Base-by-base conservation (phyloP, 176 grass and related monocot species). In the Phoenix roebelenii region DNA sequence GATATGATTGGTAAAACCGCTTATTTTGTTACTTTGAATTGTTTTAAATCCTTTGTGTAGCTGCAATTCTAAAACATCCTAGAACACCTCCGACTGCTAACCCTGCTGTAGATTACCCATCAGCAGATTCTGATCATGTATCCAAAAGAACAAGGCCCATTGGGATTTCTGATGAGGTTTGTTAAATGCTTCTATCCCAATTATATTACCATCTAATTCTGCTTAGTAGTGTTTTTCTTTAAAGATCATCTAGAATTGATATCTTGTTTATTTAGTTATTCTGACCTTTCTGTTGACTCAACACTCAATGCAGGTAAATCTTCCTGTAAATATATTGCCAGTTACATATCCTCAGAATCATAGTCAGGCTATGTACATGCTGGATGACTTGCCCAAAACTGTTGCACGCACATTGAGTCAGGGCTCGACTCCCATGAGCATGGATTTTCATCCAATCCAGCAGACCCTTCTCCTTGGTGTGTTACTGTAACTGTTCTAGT, bases 371-470 rank as follows among this genome's bases (percentile, higher is more conserved):
- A 61, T 66, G 63, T 85, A 89, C 55, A 75, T 67, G 17, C 88
- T 79, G 39, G 94, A 93, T 50, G 94, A 98, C 72, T 76, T 98
- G 69, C 94, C 89, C 72, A 98, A 92, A 88, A 73, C 59, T 51
- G 94, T 93, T 28, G 82, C 61, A 52, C 75, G 88, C 23, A 79
- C 82, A 35, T 63, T 98, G 51, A 85, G 52, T 26, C 94, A 98
- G 70, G 94, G 94, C 56, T 98, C 94, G 51, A 18, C 63, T 54
- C 82, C 82, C 5, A 98, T 98, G 94, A 98, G 94, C 88, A 85
- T 98, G 94, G 94, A 98, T 82, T 98, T 98, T 70, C 94, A 98
- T 89, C 94, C 94, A 58, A 51, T 71, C 51, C 88, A 98, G 39
- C 94, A 98, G 63, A 98, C 79, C 57, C 83, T 89, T 81, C 88